Conservation (phyloP, 176 grass and related monocot genomes). For the Poa annua region DNA sequence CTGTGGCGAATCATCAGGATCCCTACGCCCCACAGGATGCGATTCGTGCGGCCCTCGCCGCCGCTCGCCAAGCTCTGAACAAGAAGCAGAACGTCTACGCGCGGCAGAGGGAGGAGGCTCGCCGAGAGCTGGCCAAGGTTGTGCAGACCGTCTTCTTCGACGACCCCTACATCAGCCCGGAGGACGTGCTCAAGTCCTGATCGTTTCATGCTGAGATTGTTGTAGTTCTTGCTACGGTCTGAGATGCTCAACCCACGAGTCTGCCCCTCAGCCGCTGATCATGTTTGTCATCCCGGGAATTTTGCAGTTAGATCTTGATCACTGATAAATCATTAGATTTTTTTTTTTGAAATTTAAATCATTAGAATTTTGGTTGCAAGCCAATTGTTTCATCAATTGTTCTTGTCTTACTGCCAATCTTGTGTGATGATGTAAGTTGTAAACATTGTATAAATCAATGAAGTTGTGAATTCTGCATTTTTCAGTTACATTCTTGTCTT, state of each 20-base stretch:
- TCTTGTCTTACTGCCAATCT: background rate
- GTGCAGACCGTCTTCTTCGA: constrained; percentile 53
- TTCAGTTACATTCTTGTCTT: background rate
- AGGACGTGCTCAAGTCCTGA: constrained; percentile 26
- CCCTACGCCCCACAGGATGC: background rate
- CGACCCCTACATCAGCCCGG: constrained; percentile 37
- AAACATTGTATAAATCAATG: background rate
- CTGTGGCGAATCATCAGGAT: background rate
- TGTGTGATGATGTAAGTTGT: background rate
- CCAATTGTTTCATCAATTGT: background rate
- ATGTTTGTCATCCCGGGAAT: too few relatives aligned
- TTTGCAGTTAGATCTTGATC: too few relatives aligned
- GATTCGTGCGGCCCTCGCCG: background rate
- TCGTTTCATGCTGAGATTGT: background rate
- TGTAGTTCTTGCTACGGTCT: too few relatives aligned
- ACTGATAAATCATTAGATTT: background rate
- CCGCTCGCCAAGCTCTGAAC: background rate
- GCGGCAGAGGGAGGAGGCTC: constrained; percentile 31
- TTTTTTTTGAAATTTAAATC: too few relatives aligned
- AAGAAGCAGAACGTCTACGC: background rate
- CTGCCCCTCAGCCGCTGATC: too few relatives aligned
- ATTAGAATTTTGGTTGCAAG: background rate
- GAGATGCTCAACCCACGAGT: too few relatives aligned
- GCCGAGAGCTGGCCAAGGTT: constrained; percentile 32
- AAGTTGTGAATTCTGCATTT: background rate